Base-by-base conservation (phyloP, 2,329 filamentous ascomycete species). In the Xenoacremonium recifei region DNA sequence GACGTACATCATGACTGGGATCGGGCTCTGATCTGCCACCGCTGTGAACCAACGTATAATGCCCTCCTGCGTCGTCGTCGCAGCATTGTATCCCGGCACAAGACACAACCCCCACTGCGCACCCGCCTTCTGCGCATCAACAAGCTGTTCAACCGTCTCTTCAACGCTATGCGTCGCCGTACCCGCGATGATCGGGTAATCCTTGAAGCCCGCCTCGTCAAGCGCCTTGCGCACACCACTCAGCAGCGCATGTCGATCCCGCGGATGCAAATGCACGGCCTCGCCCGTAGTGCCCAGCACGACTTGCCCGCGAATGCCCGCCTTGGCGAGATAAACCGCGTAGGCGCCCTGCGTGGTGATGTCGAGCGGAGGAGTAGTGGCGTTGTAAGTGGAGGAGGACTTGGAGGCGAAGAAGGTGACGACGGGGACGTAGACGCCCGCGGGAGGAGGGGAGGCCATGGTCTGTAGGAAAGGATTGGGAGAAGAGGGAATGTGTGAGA, bases 221-320 rank as follows among this genome's bases (percentile, higher is more conserved):
- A 85, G 68, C 6, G 72, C 77, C 50, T 73, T 68, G 39, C 79
- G 72, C 38, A 82, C 73, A 39, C 72, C 73, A n/a, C 66, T 64
- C 30, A 85, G 69, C 34, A 84, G 64, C 33, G 71, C 64, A 42
- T 67, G 68, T 23, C 81, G 77, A 51, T 85, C 81, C n/a, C 65
- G 54, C n/a, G 69, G 69, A 16, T 75, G 73, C 36, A 85, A 67
- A 60, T 84, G 80, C 32, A 85, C 75, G 1, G 79, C 77, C 60
- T 85, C 82, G 44, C 82, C 82, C 0, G 81, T 85, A 29, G 75
- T 80, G 18, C 82, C 82, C 37, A 84, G 73, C 30, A 84, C 68
- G 10, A 84, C 78, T 19, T 85, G 68, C 17, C 82, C 81, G 21
- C 69, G 70, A 52, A 85, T 76, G 42, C 82, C 82, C 49, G 73